phyloP scores from a whole-genome alignment of 345 rosid genomes.

The Pistacia integerrima region DNA sequence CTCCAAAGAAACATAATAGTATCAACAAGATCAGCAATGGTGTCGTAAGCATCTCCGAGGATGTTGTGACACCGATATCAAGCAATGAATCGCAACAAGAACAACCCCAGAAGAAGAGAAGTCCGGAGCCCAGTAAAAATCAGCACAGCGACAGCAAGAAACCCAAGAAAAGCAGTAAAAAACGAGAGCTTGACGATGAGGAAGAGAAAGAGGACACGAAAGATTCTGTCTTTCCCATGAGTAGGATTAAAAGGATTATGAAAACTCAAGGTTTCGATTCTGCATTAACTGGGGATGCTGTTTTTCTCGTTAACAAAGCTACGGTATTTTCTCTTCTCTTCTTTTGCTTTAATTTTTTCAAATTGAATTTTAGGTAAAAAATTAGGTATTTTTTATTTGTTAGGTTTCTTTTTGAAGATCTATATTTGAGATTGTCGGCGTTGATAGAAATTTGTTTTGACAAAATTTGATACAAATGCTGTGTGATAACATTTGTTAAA shows the following conservation, averaged over 20 bases:
- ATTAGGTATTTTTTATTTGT: neutral
- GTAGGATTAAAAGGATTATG: constrained; percentile 67
- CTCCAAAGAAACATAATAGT: neutral
- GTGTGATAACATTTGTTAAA: neutral
- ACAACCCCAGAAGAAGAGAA: constrained; percentile 22
- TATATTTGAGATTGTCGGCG: neutral
- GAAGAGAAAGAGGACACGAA: constrained; percentile 41
- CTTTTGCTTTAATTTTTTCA: neutral
- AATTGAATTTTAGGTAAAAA: neutral
- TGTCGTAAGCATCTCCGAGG: constrained; percentile 12
- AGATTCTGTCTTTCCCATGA: constrained; percentile 64
- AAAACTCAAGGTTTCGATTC: constrained; percentile 45
- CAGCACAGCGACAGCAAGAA: constrained; percentile 10
- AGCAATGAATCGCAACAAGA: constrained; percentile 26
- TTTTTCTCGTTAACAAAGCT: constrained; percentile 78
- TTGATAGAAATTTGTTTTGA: neutral
- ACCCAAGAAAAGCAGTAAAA: constrained; percentile 25
- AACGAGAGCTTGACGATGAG: constrained; percentile 23
- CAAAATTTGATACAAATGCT: neutral
- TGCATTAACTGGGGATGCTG: constrained; percentile 56
- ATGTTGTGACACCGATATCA: constrained; percentile 13
- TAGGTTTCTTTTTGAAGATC: constrained; percentile 13
- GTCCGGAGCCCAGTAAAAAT: neutral
- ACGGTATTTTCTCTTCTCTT: constrained; percentile 42
- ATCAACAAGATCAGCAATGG: constrained; percentile 13